Percentiles rank a stretch among this genome's conserved stretches.
phyloP scores from a whole-genome alignment of 306 rosid genomes.

The Cicer bijugum region DNA sequence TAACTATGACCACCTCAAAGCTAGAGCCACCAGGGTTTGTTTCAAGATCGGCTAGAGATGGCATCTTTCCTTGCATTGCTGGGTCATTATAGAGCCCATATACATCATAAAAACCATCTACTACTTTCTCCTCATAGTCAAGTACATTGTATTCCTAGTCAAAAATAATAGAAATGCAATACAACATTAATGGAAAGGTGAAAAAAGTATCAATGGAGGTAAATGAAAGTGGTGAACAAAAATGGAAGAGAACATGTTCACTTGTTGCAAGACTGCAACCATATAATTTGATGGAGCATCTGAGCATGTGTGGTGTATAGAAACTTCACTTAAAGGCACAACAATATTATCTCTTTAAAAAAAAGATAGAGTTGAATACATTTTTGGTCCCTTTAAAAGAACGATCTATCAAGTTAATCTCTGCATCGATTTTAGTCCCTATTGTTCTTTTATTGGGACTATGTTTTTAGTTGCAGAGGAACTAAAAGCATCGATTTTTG shows the following conservation, averaged over 20 bases:
- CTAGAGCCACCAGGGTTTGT: constrained; percentile 67
- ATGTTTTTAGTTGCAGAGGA: neutral
- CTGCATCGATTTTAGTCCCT: neutral
- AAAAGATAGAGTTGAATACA: neutral
- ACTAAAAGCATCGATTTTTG: neutral
- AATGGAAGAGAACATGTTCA: neutral
- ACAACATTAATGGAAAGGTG: constrained; percentile 35
- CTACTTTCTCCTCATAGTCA: constrained; percentile 88
- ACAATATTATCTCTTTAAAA: neutral
- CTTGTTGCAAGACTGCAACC: constrained; percentile 12
- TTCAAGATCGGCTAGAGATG: constrained; percentile 78
- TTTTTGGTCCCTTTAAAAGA: neutral
- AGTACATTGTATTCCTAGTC: constrained; percentile 85
- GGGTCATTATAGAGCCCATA: constrained; percentile 68
- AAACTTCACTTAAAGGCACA: constrained; percentile 19
- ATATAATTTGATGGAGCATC: constrained; percentile 20
- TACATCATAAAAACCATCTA: constrained; percentile 93
- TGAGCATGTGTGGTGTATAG: neutral
- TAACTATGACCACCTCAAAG: constrained; percentile 85
- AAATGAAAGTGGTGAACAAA: constrained; percentile 22
- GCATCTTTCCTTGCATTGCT: constrained; percentile 88
- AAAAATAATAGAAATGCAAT: constrained; percentile 41
- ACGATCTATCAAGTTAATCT: neutral
- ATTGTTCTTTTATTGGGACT: neutral
- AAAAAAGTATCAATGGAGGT: constrained; percentile 8